Conservation (phyloP, 345 rosid genomes). For the Dipteronia dyeriana region DNA sequence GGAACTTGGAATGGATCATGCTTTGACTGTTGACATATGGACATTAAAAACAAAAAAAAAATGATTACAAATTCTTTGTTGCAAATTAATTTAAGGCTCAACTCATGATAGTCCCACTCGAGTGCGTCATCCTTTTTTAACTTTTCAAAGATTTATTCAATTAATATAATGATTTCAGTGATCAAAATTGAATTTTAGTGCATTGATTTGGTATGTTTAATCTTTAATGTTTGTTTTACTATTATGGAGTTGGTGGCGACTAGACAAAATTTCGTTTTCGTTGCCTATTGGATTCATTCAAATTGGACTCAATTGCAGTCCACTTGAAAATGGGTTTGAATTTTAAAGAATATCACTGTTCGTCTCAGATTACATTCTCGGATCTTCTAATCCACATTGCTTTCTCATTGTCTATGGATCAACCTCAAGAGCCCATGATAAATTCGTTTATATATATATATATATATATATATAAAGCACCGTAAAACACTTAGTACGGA, state of each 20-base stretch:
- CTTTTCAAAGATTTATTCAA: neutral
- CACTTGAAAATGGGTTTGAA: neutral
- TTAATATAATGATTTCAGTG: neutral
- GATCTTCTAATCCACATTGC: neutral
- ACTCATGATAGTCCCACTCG: neutral
- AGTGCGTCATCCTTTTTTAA: neutral
- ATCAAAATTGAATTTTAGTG: neutral
- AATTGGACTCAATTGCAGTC: neutral
- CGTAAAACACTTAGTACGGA: too few species aligned
- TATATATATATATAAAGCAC: too few species aligned
- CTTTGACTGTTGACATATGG: constrained; percentile 3
- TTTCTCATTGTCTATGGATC: too few species aligned
- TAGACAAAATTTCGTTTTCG: neutral
- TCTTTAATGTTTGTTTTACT: neutral
- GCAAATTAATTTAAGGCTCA: neutral
- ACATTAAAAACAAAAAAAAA: neutral
- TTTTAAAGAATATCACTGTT: neutral
- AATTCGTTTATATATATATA: too few species aligned
- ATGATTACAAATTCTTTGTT: neutral
- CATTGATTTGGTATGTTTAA: neutral
- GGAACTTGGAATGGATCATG: neutral
- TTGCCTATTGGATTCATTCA: neutral
- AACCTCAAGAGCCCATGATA: too few species aligned
- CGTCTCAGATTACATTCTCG: neutral
- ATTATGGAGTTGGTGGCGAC: neutral